These are phyloP conservation scores for Aristolochia contorta DNA, from an alignment of 164 flowering plant genomes.

Conservation along the genomic window DNA sequence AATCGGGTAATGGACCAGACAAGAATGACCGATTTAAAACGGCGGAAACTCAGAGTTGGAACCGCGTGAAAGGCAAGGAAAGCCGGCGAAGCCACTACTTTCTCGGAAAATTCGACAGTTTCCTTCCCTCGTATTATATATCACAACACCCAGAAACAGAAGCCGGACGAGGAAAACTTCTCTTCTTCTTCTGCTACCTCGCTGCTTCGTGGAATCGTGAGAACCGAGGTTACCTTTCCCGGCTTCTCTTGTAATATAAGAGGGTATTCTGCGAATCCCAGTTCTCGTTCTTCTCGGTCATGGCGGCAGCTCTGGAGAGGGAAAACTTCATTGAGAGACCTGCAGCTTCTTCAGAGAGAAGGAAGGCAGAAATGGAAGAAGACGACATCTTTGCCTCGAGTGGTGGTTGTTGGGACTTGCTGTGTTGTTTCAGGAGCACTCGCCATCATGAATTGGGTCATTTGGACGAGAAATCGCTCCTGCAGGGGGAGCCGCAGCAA, in stretches of 20 bases:
- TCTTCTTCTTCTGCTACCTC: not conserved
- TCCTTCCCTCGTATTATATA: no score
- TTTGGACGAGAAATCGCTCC: slow-evolving; percentile 4
- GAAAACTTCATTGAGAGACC: not conserved
- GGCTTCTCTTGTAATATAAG: not conserved
- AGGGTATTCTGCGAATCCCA: not conserved
- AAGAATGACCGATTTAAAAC: no score
- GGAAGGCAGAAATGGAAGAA: not conserved
- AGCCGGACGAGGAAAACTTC: no score
- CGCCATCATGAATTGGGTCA: not conserved
- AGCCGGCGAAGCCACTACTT: not conserved
- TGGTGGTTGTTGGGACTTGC: not conserved
- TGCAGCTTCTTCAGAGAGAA: not conserved
- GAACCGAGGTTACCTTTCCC: not conserved
- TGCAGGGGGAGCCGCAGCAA: not conserved
- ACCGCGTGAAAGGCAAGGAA: not conserved
- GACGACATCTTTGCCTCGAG: not conserved
- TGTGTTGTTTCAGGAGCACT: slow-evolving; percentile 1
- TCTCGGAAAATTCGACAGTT: not conserved
- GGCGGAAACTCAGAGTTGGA: not conserved
- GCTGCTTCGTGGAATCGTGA: not conserved
- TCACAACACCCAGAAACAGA: not conserved
- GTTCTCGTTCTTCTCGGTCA: not conserved
- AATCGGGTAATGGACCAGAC: no score
- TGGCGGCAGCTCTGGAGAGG: not conserved